A percentile compares a stretch with the other conserved stretches of the same genome.
Conservation (phyloP, 129 eudicot genomes). For the Flaveria robusta region DNA sequence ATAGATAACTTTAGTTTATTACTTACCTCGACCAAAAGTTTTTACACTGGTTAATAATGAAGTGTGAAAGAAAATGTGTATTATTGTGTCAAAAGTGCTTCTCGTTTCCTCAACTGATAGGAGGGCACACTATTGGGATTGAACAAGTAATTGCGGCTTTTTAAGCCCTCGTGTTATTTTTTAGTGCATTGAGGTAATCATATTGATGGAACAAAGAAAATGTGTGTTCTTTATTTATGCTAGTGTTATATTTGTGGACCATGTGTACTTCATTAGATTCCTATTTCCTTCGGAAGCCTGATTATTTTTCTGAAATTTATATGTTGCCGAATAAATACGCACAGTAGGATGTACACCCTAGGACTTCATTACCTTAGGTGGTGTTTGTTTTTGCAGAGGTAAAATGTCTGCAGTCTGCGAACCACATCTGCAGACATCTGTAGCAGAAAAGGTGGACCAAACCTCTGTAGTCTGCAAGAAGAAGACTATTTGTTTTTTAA, state of each 20-base stretch:
- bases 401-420: too few relatives aligned
- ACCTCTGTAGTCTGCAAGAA: too few relatives aligned
- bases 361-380: background rate
- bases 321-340: background rate
- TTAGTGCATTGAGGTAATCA: background rate
- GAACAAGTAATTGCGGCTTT: background rate
- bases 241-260: background rate
- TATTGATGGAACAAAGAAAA: background rate
- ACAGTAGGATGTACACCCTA: background rate
- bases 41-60: background rate
- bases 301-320: background rate
- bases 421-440: too few relatives aligned
- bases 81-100: background rate
- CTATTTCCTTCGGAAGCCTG: background rate
- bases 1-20: background rate
- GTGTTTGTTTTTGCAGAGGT: too few relatives aligned
- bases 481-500: too few relatives aligned
- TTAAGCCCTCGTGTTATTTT: background rate
- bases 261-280: conserved; percentile 4
- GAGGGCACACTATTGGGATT: background rate
- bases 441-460: too few relatives aligned
- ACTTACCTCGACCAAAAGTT: background rate
- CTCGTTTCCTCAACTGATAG: background rate
- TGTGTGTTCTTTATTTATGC: background rate
- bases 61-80: background rate